Percentiles rank a stretch among this genome's conserved stretches.
phyloP scores from a whole-genome alignment of 2,329 filamentous ascomycete species.

The Pestalotiopsis sp. region DNA sequence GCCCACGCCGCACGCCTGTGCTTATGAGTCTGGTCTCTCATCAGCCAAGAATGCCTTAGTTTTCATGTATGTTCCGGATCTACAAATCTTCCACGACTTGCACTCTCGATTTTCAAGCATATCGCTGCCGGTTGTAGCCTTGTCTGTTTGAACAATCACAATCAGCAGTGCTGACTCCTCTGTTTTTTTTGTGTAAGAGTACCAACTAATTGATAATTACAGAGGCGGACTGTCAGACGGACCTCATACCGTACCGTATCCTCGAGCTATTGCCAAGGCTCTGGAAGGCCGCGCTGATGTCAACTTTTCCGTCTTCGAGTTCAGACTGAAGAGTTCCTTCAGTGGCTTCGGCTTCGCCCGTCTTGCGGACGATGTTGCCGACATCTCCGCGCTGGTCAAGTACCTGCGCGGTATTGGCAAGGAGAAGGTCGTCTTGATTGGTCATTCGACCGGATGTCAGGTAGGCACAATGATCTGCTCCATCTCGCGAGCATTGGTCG shows the following conservation, averaged over 20 bases:
- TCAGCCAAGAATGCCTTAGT: constrained; percentile 61
- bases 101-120: not conserved
- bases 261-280: constrained; percentile 46
- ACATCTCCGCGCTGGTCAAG: constrained; percentile 54
- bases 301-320: constrained; percentile 58
- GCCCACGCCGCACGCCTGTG: constrained; percentile 40
- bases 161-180: not conserved
- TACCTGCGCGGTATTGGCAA: constrained; percentile 55
- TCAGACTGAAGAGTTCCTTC: constrained; percentile 58
- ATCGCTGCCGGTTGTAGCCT: not conserved
- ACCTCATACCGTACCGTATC: constrained; percentile 65
- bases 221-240: constrained; percentile 70
- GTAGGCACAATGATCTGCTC: constrained; percentile 29
- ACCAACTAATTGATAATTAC: not conserved
- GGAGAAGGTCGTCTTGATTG: constrained; percentile 56
- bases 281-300: constrained; percentile 41
- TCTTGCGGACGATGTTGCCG: constrained; percentile 54
- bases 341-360: constrained; percentile 52
- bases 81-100: not conserved
- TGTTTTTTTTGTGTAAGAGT: not conserved
- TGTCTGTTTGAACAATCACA: not conserved
- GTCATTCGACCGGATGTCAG: constrained; percentile 63
- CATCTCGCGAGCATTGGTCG: not conserved
- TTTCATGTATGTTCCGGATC: constrained; percentile 49
- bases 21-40: constrained; percentile 48